A percentile compares a stretch with the other conserved stretches of the same genome.
These are phyloP conservation scores for Venturia pyrina DNA, from an alignment of 2,329 filamentous ascomycete species.

Conservation along the genomic window DNA sequence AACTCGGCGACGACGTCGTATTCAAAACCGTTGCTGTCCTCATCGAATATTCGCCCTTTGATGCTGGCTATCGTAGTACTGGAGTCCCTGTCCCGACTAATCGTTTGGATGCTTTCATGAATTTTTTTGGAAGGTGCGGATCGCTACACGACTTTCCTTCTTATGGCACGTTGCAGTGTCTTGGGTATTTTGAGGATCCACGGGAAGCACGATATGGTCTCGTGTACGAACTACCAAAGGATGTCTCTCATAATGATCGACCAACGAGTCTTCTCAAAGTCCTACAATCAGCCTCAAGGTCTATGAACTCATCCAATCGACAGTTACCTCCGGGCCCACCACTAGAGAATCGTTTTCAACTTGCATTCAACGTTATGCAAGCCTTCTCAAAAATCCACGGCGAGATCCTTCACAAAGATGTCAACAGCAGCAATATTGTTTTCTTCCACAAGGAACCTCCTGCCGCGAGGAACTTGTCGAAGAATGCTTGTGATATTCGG, in stretches of 20 bases:
- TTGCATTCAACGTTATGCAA: conserved; percentile 62
- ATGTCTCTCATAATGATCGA: conserved; percentile 22
- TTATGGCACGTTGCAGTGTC: conserved; percentile 44
- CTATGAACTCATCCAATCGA: conserved; percentile 29
- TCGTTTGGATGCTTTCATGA: conserved; percentile 32
- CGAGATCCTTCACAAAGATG: conserved; percentile 60
- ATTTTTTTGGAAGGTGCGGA: conserved; percentile 19
- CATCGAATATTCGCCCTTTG: conserved; percentile 56
- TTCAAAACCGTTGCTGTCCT: conserved; percentile 43
- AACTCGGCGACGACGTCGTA: neutral
- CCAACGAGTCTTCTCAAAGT: conserved; percentile 38
- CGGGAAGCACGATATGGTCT: conserved; percentile 59
- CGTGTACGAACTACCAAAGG: conserved; percentile 61
- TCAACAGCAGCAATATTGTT: conserved; percentile 56
- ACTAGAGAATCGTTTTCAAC: conserved; percentile 64
- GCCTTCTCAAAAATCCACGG: conserved; percentile 66
- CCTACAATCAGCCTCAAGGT: conserved; percentile 36
- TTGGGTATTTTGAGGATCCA: conserved; percentile 66
- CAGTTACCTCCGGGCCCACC: conserved; percentile 40
- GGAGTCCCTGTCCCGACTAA: conserved; percentile 37
- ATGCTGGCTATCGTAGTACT: conserved; percentile 36
- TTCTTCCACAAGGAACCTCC: conserved; percentile 41
- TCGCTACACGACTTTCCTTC: conserved; percentile 24
- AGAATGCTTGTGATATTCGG: conserved; percentile 45
- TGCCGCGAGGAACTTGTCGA: conserved; percentile 21